Conservation (phyloP, 2,329 filamentous ascomycete genomes). For the Drechslerella stenobrocha region DNA sequence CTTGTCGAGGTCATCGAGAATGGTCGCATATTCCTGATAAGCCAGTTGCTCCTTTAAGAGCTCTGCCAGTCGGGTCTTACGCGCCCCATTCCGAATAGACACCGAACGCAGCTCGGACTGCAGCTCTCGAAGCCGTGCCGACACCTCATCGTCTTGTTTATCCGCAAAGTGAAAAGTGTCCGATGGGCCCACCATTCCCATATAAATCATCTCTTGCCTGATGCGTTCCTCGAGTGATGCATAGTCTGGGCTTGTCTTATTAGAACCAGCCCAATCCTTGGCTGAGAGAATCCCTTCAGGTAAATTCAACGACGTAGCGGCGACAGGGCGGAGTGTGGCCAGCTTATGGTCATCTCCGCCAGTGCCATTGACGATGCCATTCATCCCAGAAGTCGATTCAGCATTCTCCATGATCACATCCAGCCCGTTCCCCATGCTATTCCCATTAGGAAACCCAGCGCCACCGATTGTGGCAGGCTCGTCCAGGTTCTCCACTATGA, state of each 20-base stretch:
- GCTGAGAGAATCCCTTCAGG: conserved; percentile 62
- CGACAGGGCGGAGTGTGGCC: conserved; percentile 43
- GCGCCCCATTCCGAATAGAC: conserved; percentile 83
- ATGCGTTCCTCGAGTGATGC: conserved; percentile 84
- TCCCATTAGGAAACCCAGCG: conserved; percentile 55
- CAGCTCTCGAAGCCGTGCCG: conserved; percentile 80
- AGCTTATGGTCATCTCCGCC: conserved; percentile 41
- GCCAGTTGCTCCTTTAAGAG: conserved; percentile 91
- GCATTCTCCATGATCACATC: conserved; percentile 48
- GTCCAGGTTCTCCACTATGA: conserved; percentile 71
- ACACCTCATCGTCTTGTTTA: conserved; percentile 91
- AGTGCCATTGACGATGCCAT: conserved; percentile 56
- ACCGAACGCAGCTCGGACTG: conserved; percentile 81
- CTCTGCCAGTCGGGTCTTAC: conserved; percentile 82
- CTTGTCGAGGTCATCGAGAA: conserved; percentile 91
- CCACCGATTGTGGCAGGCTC: conserved; percentile 22
- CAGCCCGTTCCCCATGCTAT: conserved; percentile 55
- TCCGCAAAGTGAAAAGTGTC: conserved; percentile 72
- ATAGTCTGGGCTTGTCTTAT: conserved; percentile 75
- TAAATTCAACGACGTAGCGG: conserved; percentile 38
- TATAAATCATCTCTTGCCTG: conserved; percentile 85
- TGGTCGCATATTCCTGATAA: conserved; percentile 94
- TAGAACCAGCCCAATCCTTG: conserved; percentile 72
- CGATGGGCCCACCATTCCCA: conserved; percentile 78
- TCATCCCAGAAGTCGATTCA: conserved; percentile 40